Evolutionary conservation across 129 eudicot species (phyloP), one percentile per base, ranked within the genome.

Genomic region (Flaveria sonorensis): DNA sequence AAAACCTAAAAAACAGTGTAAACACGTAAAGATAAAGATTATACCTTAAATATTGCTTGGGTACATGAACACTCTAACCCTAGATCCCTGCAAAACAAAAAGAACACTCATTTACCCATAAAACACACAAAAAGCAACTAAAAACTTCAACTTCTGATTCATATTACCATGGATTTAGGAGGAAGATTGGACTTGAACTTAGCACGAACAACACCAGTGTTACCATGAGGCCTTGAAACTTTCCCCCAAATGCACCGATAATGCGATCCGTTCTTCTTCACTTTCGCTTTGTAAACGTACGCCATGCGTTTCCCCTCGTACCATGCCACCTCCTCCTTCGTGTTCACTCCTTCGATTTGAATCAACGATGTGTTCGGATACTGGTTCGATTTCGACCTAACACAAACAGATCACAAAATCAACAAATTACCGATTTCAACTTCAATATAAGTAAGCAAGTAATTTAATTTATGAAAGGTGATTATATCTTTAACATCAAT

Each of bases 161-260:
- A 16, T 9, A 18, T 47, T 92, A 92, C 98, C 98, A 94, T 94
- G 77, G 98, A 91, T 57, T 94, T 94, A 14, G 98, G 98, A 10
- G 98, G 98, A 10, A 94, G 89, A 59, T 94, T 94, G 42, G 98
- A 91, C 62, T 61, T 94, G 82, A 94, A 94, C 90, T 91, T 89
- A 63, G 98, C 98, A 3, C 97, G 91, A 19, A 94, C 98, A 39
- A 94, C 78, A 55, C 98, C 98, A 40, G 86, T 94, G 93, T 94
- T 91, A 36, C 98, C 98, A 74, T 94, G 98, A 18, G 98, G 98
- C 83, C 98, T 90, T 5, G 85, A 77, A 42, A 94, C 96, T 78
- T 94, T 94, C 1, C 98, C 98, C 98, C 97, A 94, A 78, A 94
- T 91, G 86, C 97, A 94, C 2, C 98, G 87, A 56, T 94, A 91